Conservation (phyloP, 345 rosid genomes). For the thale cress (Arabidopsis thaliana) region DNA sequence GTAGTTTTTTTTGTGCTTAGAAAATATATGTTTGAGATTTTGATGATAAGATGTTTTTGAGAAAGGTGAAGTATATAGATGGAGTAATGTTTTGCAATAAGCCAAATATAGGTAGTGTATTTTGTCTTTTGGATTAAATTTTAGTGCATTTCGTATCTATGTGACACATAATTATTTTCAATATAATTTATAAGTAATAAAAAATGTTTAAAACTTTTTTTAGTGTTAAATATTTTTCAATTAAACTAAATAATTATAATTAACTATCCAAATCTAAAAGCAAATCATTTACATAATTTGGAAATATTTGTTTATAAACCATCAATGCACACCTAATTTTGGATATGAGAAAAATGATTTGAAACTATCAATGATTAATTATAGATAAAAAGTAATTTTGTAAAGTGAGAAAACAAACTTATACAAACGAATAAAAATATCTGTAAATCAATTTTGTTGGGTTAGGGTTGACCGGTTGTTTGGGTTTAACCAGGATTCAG, state of each 20-base stretch:
- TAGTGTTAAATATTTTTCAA: background rate
- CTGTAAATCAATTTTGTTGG: background rate
- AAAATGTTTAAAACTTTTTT: background rate
- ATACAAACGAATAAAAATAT: background rate
- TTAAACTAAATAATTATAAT: background rate
- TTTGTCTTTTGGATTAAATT: background rate
- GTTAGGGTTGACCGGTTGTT: background rate
- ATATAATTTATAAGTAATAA: background rate
- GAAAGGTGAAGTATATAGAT: background rate
- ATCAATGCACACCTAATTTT: too few relatives aligned
- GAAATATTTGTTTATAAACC: too few relatives aligned
- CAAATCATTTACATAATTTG: too few relatives aligned
- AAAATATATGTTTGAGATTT: background rate
- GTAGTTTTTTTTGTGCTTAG: background rate
- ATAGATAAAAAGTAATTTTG: background rate
- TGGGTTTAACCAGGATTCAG: too few relatives aligned
- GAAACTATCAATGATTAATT: background rate
- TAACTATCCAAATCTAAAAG: too few relatives aligned
- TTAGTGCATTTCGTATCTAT: background rate
- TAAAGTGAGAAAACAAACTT: too few relatives aligned
- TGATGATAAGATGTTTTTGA: constrained; percentile 1
- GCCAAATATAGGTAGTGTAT: background rate
- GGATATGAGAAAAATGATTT: too few relatives aligned
- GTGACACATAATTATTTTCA: background rate
- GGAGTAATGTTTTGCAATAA: background rate